Evolutionary conservation across 2,329 filamentous ascomycete species (phyloP), one percentile per base, ranked within the genome.

Genomic region (Neopestalotiopsis sp.): DNA sequence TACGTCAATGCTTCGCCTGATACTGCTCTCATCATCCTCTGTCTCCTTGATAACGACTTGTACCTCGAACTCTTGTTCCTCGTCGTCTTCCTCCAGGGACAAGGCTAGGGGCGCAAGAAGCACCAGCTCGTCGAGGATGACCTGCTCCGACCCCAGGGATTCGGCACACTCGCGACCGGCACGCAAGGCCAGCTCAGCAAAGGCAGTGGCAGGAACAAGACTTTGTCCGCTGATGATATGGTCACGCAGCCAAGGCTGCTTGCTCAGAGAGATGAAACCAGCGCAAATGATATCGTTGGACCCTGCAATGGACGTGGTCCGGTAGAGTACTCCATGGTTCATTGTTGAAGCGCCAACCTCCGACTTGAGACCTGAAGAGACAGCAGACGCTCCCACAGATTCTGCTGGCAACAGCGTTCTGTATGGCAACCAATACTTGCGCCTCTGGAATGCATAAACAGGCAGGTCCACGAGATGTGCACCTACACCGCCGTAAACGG

Each of bases 371-470:
- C 32, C 9, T 38, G 9, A 13, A 9, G 42, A 24, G n/a, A 20
- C 62, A 40, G 12, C 60, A n/a, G 49, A 24, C 62, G 40, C 30
- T 4, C 38, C 62, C 3, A 65, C 24, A 40, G 62, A 52, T 20
- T 65, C 62, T 30, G 42, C 62, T 52, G 62, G 62, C 62, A 65
- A 56, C 42, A 65, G 62, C 12, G 62, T 34, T 24, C 24, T 65
- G 17, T 65, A 65, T 65, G 62, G 62, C 20, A 65, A 20, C 62
- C 62, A 65, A 40, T 28, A 65, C 28, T 52, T 65, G 30, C 62
- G 62, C 28, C 62, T 65, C 40, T 65, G 62, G 62, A 65, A 65
- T n/a, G 62, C 62, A 1, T 65, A 65, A 40, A 65, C 62, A 20
- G 62, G 62, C 28, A 65, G 40, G 30, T 65, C 62, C 12, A 65